These are phyloP conservation scores for Hypoxylon sp. DNA, from an alignment of 2,329 filamentous ascomycete species.

Conservation along the genomic window DNA sequence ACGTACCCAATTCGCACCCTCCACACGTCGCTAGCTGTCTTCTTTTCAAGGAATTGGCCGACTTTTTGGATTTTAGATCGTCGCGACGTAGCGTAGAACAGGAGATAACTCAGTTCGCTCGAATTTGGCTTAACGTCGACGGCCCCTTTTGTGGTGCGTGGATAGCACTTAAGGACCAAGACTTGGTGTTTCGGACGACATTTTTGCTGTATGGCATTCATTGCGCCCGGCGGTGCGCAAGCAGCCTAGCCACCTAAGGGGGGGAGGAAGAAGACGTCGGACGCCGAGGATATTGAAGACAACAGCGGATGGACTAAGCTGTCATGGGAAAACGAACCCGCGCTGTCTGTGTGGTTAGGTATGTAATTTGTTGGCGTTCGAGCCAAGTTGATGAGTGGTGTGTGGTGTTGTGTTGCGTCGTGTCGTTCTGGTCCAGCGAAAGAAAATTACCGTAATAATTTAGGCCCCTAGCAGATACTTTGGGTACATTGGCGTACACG, in stretches of 20 bases:
- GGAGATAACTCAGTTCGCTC: slow-evolving; percentile 94
- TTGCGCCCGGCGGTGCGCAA: slow-evolving; percentile 56
- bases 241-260: slow-evolving; percentile 32
- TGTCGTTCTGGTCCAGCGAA: slow-evolving; percentile 38
- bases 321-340: slow-evolving; percentile 31
- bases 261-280: slow-evolving; percentile 23
- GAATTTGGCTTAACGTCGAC: slow-evolving; percentile 96
- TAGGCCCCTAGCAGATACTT: slow-evolving; percentile 14
- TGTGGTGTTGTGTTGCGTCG: slow-evolving; percentile 30
- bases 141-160: slow-evolving; percentile 89
- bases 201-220: slow-evolving; percentile 77
- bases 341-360: background rate
- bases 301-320: slow-evolving; percentile 13
- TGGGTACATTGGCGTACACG: slow-evolving; percentile 25
- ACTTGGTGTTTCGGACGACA: slow-evolving; percentile 97
- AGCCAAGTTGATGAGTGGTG: slow-evolving; percentile 14
- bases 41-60: slow-evolving; percentile 93
- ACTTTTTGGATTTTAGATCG: slow-evolving; percentile 97
- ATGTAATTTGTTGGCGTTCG: slow-evolving; percentile 9
- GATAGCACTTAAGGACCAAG: slow-evolving; percentile 95
- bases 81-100: slow-evolving; percentile 96
- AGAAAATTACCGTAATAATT: slow-evolving; percentile 43
- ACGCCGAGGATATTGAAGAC: slow-evolving; percentile 23
- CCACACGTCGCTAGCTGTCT: slow-evolving; percentile 92
- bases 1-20: slow-evolving; percentile 86